Base-by-base conservation (phyloP, 2,329 filamentous ascomycete genomes). In the Hypoxylon sp. region DNA sequence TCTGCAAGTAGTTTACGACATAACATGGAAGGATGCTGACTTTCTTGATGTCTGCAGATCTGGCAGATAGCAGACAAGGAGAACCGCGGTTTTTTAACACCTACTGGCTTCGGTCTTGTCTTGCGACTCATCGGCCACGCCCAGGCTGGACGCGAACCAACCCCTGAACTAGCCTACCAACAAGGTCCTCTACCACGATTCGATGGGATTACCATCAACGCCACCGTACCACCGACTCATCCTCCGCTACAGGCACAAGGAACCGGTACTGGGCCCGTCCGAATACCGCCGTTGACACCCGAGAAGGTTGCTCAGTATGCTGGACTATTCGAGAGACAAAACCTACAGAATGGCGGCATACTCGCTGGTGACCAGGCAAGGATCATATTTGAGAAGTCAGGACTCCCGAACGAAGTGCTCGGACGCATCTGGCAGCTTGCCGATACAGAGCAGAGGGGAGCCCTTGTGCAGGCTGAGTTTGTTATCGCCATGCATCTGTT, bases 1-100 rank as follows among this genome's bases (percentile, higher is more conserved):
- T n/a, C n/a, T n/a, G n/a, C n/a, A n/a, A n/a, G n/a, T 30, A 7
- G 26, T 26, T 20, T 26, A 35, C 21, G 21, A 25, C 21, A 36
- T 30, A n/a, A 35, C 31, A 34, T 35, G 42, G 20, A 46, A 11
- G 31, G 11, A 35, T 61, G 55, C 69, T 71, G 53, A 75, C 62
- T 45, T 19, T 11, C 34, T 37, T 44, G n/a, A 59, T 47, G 7
- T 8, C 16, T 59, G 51, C 72, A 96, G 89, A 97, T 99, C 80
- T 99, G 94, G 94, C 93, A 97, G 75, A 94, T 99, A 71, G 93
- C 94, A 63, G 94, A 99, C 76, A 91, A 84, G 61, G 93, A 97
- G 76, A 99, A 99, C 76, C 86, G 92, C 60, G 94, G 94, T 42
- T 89, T 97, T 62, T 78, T 99, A 62, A 97, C 92, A 23, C 91